These are phyloP conservation scores for Magnaporthiopsis poae DNA, from an alignment of 2,329 filamentous ascomycete genomes.

Conservation along the genomic window DNA sequence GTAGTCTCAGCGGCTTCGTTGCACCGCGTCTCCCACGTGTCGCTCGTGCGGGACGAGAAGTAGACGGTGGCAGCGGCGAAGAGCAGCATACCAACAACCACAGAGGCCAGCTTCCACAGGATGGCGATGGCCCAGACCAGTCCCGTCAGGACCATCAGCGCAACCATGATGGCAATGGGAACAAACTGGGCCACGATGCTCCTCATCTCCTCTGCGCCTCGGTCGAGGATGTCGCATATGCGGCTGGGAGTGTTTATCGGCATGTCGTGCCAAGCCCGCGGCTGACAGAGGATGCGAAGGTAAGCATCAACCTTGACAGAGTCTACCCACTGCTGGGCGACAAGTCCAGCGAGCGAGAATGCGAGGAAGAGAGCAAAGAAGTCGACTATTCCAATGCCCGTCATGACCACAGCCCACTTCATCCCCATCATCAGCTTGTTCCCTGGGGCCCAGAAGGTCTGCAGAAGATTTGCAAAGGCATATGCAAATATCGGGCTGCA, in stretches of 20 bases:
- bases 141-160: slow-evolving; percentile 58
- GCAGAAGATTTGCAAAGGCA: slow-evolving; percentile 62
- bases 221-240: slow-evolving; percentile 64
- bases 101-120: slow-evolving; percentile 72
- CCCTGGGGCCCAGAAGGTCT: slow-evolving; percentile 52
- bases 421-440: slow-evolving; percentile 39
- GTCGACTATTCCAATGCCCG: slow-evolving; percentile 59
- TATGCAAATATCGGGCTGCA: slow-evolving; percentile 63
- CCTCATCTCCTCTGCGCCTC: slow-evolving; percentile 77
- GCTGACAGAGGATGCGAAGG: slow-evolving; percentile 61
- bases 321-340: slow-evolving; percentile 69
- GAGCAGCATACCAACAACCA: slow-evolving; percentile 60
- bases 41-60: slow-evolving; percentile 54
- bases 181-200: slow-evolving; percentile 72
- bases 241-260: slow-evolving; percentile 49
- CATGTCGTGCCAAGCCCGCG: slow-evolving; percentile 67
- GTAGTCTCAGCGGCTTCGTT: slow-evolving; percentile 53
- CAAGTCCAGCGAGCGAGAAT: slow-evolving; percentile 62
- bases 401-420: slow-evolving; percentile 60
- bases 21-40: slow-evolving; percentile 61
- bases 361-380: slow-evolving; percentile 54
- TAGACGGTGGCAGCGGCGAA: slow-evolving; percentile 62
- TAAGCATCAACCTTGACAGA: slow-evolving; percentile 58
- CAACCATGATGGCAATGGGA: slow-evolving; percentile 57
- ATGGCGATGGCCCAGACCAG: slow-evolving; percentile 63